Evolutionary conservation across 352 stramenopile genomes (phyloP), one percentile per base, ranked within the genome.

Genomic region (Globisporangium yorkense): DNA sequence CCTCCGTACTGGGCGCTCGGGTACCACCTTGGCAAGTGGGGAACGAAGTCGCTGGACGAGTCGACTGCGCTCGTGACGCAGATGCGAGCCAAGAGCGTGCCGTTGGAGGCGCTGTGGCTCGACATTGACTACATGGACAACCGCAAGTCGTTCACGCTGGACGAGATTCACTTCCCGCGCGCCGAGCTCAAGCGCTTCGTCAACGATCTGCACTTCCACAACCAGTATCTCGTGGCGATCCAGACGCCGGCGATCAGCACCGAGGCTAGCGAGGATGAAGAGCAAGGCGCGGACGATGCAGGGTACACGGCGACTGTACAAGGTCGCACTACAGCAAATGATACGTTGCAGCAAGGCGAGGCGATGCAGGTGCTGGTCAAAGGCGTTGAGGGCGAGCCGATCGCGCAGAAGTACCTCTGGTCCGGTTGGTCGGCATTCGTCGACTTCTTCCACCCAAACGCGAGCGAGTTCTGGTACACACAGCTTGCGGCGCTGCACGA

Each of bases 1-100:
- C 84, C 86, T 12, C 85, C 88, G 45, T 89, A 93, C 54, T 97
- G 87, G 87, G 75, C 80, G 0, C 68, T 96, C 13, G 88, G 88
- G 0, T 96, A 96, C 56, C 87, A 97, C 35, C 59, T 90, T 5
- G 89, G 83, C 5, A 72, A 65, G 33, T 61, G 61, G 31, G 74
- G 74, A 62, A 41, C 66, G 54, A 31, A 61, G 57, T 65, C 84
- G 57, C 49, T 81, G 31, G 60, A 71, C 24, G 74, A 68, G 1
- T 54, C 67, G 3, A 61, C 78, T 41, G 37, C 63, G 1, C 64
- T 76, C 40, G 81, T 84, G 3, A 54, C 60, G 16, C 56, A 62
- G 2, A 68, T 90, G 54, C 64, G 71, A 7, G 49, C 59, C 6
- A 41, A 68, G 6, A 78, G 77, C 1, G 54, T 96, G 0, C 87